Conservation (phyloP, 2,329 filamentous ascomycete species). For the Diaporthe capsici region DNA sequence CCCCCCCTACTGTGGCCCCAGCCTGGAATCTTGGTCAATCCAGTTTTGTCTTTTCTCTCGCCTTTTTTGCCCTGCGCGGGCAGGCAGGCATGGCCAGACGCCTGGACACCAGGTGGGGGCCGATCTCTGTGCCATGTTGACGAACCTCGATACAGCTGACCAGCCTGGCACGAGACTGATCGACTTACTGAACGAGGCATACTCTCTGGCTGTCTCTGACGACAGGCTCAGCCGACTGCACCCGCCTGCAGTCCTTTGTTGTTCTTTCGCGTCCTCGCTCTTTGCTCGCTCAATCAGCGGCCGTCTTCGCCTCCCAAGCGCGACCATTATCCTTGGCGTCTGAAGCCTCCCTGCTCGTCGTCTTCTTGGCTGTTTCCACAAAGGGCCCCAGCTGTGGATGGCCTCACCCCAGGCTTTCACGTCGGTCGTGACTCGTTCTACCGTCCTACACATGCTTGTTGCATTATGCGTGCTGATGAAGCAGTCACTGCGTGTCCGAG, state of each 20-base stretch:
- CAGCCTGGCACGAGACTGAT: not conserved
- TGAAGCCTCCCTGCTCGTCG: conserved; percentile 20
- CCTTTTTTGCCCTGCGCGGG: not conserved
- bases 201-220: not conserved
- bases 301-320: not conserved
- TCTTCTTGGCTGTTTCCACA: conserved; percentile 24
- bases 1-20: not conserved
- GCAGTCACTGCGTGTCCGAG: not conserved
- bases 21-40: conserved; percentile 8
- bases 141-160: not conserved
- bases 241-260: not conserved
- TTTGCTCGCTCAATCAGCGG: conserved; percentile 21
- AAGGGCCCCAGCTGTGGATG: conserved; percentile 2
- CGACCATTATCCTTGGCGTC: conserved; percentile 5
- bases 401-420: not conserved
- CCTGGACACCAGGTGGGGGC: not conserved
- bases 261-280: not conserved
- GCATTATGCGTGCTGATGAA: not conserved
- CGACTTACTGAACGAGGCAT: not conserved
- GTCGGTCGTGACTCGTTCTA: conserved; percentile 17
- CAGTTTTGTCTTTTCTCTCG: conserved; percentile 16
- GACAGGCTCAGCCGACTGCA: too few species aligned
- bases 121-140: conserved; percentile 8
- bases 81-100: conserved; percentile 6
- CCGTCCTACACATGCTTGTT: not conserved